Base-by-base conservation (phyloP, 2,329 filamentous ascomycete genomes). In the Metarhizium sp. region DNA sequence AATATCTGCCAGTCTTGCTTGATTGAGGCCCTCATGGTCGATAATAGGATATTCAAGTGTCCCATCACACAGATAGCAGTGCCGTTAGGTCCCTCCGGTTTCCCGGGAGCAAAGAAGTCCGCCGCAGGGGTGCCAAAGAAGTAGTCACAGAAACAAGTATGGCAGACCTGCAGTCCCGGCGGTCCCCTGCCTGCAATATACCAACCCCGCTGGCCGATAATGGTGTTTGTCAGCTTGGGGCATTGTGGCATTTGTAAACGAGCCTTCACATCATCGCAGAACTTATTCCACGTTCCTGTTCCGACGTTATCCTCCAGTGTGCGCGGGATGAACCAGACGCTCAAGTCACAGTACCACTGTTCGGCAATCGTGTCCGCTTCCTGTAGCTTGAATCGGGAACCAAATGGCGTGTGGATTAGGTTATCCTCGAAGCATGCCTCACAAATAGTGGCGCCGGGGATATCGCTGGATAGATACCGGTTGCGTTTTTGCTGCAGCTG, bases 371-470 rank as follows among this genome's bases (percentile, higher is more conserved):
- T 42, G 1, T 18, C 25, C 4, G 18, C 50, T 30, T 52, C 0
- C 13, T 57, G 32, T 1, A 63, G 59, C 4, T 43, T 42, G 50
- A 74, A 76, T 6, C 63, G 55, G 42, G 59, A 42, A 2, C 60
- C 60, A 56, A 73, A 70, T 0, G 52, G 51, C 0, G 67, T 69
- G 2, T 57, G 53, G 75, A 62, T n/a, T 65, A 25, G 25, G 25
- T 25, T 55, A 52, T 73, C 68, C 16, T 68, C 67, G 48, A 70
- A 73, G 58, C 73, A 75, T 4, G 68, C 61, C 8, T 69, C 67
- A 51, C 73, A 75, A n/a, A 74, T 62, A 10, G 62, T 57, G 11
- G 66, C 67, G 2, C 63, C 58, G 0, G 70, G 67, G 1, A 69
- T 67, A 7, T 64, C 60, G 0, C 63, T 50, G 13, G 73, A 64